These are phyloP conservation scores for Triangularia verruculosa DNA, from an alignment of 2,329 filamentous ascomycete species.

Conservation along the genomic window DNA sequence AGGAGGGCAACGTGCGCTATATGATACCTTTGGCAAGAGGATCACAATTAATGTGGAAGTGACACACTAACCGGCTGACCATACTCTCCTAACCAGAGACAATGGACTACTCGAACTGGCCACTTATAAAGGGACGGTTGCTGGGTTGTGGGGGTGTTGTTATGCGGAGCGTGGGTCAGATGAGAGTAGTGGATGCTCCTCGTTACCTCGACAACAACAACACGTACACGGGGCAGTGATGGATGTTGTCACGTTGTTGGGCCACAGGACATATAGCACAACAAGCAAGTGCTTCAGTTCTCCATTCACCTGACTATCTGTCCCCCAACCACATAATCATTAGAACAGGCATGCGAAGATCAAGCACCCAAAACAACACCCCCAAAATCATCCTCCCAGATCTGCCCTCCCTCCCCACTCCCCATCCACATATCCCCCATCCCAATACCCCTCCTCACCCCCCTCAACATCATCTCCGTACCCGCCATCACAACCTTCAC, in stretches of 20 bases:
- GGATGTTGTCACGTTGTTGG: no score
- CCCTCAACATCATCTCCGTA: not conserved
- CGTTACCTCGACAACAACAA: not conserved
- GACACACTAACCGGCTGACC: not conserved
- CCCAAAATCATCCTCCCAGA: not conserved
- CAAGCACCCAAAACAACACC: not conserved
- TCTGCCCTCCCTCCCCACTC: not conserved
- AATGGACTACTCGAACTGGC: not conserved
- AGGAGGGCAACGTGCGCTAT: not conserved
- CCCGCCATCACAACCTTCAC: not conserved
- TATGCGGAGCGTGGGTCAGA: not conserved
- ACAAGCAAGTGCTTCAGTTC: no score
- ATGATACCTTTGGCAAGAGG: not conserved
- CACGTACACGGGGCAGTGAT: not conserved
- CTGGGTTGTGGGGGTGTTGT: not conserved
- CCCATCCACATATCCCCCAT: not conserved
- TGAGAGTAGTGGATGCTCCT: not conserved
- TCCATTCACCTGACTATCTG: no score
- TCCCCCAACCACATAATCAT: no score
- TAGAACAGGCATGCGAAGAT: no score
- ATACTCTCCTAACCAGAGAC: not conserved
- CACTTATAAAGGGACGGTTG: not conserved
- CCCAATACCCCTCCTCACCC: not conserved
- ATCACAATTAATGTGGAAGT: not conserved
- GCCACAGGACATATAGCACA: no score